A percentile compares a stretch with the other conserved stretches of the same genome.
Conservation (phyloP, 2,329 filamentous ascomycete species). For the Colletotrichum chlorophyti region DNA sequence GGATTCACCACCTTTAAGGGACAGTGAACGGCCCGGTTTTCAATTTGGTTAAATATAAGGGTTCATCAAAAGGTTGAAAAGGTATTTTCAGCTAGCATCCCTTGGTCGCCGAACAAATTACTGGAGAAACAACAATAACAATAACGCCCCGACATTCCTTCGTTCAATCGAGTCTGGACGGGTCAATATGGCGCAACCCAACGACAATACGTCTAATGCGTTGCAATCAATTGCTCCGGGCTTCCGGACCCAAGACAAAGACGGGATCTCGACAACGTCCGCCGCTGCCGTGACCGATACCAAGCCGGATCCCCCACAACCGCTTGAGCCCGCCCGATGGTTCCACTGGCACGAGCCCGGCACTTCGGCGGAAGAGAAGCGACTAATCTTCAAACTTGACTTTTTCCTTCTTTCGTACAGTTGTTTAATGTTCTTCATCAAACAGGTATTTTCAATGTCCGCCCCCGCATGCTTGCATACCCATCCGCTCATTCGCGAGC, state of each 20-base stretch:
- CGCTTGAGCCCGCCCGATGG: conserved; percentile 32
- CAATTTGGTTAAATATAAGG: too few species aligned
- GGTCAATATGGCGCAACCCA: conserved; percentile 11
- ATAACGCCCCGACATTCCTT: too few species aligned
- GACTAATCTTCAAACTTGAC: conserved; percentile 56
- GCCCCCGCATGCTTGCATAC: too few species aligned
- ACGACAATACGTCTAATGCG: conserved; percentile 13
- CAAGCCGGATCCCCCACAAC: conserved; percentile 27
- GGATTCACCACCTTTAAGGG: conserved; percentile 2
- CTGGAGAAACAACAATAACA: too few species aligned
- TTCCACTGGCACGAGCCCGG: conserved; percentile 51
- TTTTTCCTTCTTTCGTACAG: conserved; percentile 49
- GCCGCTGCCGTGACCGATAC: conserved; percentile 2
- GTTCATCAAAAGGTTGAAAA: too few species aligned
- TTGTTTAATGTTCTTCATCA: conserved; percentile 55
- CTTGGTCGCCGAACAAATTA: not conserved
- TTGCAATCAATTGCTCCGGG: not conserved
- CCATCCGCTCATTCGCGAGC: not conserved
- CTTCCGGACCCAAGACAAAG: conserved; percentile 8
- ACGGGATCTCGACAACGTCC: conserved; percentile 12
- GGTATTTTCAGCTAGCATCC: too few species aligned
- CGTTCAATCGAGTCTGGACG: too few species aligned
- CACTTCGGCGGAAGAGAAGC: conserved; percentile 48
- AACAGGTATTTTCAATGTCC: conserved; percentile 34
- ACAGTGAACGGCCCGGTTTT: not conserved